Evolutionary conservation across 495 filamentous ascomycete species (phyloP).

Genomic region (Xylaria telfairii): DNA sequence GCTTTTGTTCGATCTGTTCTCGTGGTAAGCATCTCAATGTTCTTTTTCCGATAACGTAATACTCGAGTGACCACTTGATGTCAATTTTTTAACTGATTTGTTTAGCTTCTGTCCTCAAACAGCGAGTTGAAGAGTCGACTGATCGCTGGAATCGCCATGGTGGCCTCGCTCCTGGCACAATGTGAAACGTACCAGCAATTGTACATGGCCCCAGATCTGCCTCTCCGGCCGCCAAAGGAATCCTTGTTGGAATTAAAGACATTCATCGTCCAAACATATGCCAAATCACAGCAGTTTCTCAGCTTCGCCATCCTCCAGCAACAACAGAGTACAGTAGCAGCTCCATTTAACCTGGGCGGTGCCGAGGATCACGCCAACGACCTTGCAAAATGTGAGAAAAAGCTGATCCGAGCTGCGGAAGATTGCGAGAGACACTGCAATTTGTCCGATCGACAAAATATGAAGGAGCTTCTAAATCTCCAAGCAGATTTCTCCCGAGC

Average conservation of each 20-base stretch:
- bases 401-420: not conserved
- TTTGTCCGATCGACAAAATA: not conserved
- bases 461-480: not conserved
- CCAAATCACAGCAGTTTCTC: not conserved
- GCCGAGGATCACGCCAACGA: not conserved
- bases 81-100: not conserved
- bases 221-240: not conserved
- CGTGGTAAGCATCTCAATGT: not conserved
- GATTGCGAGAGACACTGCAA: not conserved
- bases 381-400: not conserved
- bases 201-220: not conserved
- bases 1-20: slow-evolving; percentile 35
- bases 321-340: not conserved
- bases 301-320: not conserved
- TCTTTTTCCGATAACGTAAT: not conserved
- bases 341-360: not conserved
- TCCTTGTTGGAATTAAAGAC: not conserved
- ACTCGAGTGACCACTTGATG: not conserved
- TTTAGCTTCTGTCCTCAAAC: not conserved
- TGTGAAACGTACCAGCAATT: slow-evolving; percentile 19
- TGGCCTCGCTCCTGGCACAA: slow-evolving; percentile 13
- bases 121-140: not conserved
- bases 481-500: not conserved
- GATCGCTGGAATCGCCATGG: slow-evolving; percentile 1
- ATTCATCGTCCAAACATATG: not conserved